phyloP scores from a whole-genome alignment of 345 rosid species.

The Eucalyptus polybractea region DNA sequence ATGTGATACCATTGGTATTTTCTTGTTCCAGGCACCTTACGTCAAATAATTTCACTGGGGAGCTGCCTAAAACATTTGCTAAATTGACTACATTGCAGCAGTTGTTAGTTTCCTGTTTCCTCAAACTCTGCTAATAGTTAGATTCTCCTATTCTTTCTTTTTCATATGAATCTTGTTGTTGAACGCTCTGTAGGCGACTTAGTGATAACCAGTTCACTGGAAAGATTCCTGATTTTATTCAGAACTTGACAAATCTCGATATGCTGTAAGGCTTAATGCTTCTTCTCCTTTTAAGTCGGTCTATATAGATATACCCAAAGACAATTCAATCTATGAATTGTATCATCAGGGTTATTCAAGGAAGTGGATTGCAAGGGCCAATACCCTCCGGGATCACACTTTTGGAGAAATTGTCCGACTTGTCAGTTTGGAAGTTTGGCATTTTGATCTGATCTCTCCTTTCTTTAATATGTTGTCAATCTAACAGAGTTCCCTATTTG shows the following conservation, averaged over 20 bases:
- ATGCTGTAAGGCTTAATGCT: background rate
- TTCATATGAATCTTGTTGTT: background rate
- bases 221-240: constrained; percentile 3
- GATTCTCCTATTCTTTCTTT: background rate
- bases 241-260: background rate
- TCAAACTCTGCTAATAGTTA: background rate
- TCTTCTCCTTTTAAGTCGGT: background rate
- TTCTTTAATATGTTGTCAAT: background rate
- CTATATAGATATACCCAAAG: background rate
- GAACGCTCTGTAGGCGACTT: background rate
- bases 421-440: background rate
- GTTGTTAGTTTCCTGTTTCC: background rate
- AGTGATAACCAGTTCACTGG: constrained; percentile 7
- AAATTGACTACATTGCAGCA: background rate
- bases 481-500: background rate
- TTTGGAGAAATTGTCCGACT: background rate
- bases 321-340: background rate
- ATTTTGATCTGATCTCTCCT: background rate
- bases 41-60: constrained; percentile 8
- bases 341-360: background rate
- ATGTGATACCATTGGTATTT: background rate
- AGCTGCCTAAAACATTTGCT: constrained; percentile 1
- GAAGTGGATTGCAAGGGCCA: background rate
- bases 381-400: background rate
- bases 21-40: background rate